Evolutionary conservation across 2,329 filamentous ascomycete species (phyloP).

Genomic region (Stachybotrys chartarum): DNA sequence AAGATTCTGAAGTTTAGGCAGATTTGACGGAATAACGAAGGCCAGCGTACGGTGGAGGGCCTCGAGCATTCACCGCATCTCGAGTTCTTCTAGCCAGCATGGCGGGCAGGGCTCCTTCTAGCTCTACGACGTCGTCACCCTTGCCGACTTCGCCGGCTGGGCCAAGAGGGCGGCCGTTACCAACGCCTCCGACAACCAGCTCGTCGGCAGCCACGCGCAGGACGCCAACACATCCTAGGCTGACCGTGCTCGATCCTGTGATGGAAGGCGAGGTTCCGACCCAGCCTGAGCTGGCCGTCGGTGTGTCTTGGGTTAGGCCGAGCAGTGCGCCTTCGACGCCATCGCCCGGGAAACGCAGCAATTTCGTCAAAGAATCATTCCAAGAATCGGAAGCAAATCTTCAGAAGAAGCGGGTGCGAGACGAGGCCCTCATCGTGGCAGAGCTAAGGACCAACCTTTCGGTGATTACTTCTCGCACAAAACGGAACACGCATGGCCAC

Average conservation of each 20-base stretch:
- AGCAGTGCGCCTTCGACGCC: conserved; percentile 1
- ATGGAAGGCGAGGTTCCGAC: conserved; percentile 16
- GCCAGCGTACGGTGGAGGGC: background rate
- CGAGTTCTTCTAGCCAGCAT: background rate
- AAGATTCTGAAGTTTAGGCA: too few relatives aligned
- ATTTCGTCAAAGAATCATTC: conserved; percentile 39
- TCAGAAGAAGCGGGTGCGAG: conserved; percentile 36
- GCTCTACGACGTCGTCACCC: background rate
- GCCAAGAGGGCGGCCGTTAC: background rate
- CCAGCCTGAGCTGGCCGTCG: conserved; percentile 7
- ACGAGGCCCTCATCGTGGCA: conserved; percentile 24
- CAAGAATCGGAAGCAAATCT: conserved; percentile 13
- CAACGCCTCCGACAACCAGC: background rate
- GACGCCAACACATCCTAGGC: background rate
- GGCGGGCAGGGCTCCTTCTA: background rate
- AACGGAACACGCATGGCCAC: background rate
- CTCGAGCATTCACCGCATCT: background rate
- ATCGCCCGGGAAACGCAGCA: conserved; percentile 12
- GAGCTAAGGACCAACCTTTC: conserved; percentile 24
- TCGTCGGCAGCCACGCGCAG: background rate
- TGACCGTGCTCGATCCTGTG: conserved; percentile 18
- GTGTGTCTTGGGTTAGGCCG: background rate
- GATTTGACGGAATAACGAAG: background rate
- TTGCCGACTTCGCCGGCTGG: background rate
- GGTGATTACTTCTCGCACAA: conserved; percentile 6